Evolutionary conservation across 257 asterid genomes (phyloP), one percentile per base, ranked within the genome.

Genomic region (Solanum paucissectum): DNA sequence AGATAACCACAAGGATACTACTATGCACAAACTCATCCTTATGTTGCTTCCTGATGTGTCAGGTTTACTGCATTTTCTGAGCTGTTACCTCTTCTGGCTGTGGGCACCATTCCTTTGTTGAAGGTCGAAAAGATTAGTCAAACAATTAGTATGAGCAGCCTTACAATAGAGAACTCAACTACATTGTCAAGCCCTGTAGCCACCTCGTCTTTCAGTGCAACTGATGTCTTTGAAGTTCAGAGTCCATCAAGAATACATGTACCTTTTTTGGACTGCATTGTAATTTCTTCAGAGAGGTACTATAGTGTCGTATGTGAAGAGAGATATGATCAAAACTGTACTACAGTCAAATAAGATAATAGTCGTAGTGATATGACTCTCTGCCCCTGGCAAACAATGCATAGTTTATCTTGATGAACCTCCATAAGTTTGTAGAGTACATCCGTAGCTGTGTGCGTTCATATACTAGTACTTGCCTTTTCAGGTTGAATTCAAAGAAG

Each of bases 41-140:
- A 62, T 81, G 77, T 29, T 91, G 68, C 83, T 73, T 74, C 74
- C 64, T 83, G 71, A 58, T 88, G 88, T 89, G 75, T 91, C 95
- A 97, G 99, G 98, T 97, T 88, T 92, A 97, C 98, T 5, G 98
- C 99, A 84, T 93, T 91, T 92, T 96, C 99, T 23, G 99, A 97
- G 89, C 89, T 97, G 87, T 87, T 96, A 90, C 99, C 99, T 79
- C 98, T 97, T 83, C 95, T 97, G 84, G 98, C 98, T 84, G 91
- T 90, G 52, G 89, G 97, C 88, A 94, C 90, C 88, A 86, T 94
- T 86, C 99, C 98, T 8, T 77, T 88, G 38, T 93, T 96, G 90
- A 97, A 94, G 92, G 98, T 97, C 71, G 97, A 97, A 88, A 93
- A 92, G 94, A 97, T 97, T 83, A 84, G 87, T 55, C 99, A 97